Evolutionary conservation across 805 yeast species (phyloP), one percentile per base, ranked within the genome.

Genomic region (Barnettozyma wickerhamii): DNA sequence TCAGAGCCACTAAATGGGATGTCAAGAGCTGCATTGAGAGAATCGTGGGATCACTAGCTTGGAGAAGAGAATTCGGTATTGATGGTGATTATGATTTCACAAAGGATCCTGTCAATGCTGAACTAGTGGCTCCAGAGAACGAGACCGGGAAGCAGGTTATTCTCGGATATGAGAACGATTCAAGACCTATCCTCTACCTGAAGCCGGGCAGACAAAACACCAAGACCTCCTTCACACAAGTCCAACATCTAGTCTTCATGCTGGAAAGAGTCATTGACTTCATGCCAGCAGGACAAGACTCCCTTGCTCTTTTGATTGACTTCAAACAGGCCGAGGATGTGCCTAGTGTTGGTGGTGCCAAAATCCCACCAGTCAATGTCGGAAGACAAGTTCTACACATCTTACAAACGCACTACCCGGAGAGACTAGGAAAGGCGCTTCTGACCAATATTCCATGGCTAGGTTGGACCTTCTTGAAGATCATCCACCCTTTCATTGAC

Each of bases 201-300:
- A 84, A 86, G 61, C 95, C 96, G 1, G 98, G 98, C 12, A 77
- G 95, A 59, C 99, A 93, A 64, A 93, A 93, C 66, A 93, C 99
- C 13, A 86, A 87, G 56, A 79, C 93, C 3, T 78, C 93, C 1
- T 83, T 79, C 47, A 75, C 91, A 52, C 99, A 93, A 59, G 96
- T 93, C n/a, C 95, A 93, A 63, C 96, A 89, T 60, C 69, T 93
- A 59, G 98, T 93, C 6, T 91, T 72, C 66, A 84, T 84, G 89
- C 71, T 93, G 40, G 99, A 93, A 63, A 74, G 90, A 44, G 95
- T 85, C 32, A 90, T 91, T 42, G 95, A 89, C 62, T 86, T 77
- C 62, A 91, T 93, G 97, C 96, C 97, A 1, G 74, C 88, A 0
- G 98, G 98, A 18, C 99, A 93, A 64, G 99, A 91, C 58, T 83